Evolutionary conservation across 2,329 filamentous ascomycete genomes (phyloP), one percentile per base, ranked within the genome.

Genomic region (Amphichorda felina): DNA sequence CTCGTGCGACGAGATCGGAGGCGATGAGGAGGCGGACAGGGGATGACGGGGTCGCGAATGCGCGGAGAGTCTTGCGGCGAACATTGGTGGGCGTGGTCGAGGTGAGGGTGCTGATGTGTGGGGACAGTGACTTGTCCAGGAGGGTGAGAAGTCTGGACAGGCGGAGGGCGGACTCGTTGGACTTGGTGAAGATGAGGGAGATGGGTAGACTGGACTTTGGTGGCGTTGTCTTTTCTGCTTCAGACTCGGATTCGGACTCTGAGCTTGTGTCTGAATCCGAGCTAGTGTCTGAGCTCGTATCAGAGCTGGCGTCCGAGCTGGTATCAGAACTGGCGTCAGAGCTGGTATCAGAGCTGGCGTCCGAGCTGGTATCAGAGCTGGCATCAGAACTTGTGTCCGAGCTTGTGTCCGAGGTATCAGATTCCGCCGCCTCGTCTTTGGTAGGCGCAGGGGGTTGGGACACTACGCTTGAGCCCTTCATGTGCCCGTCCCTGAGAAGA

Each of bases 1-100:
- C 91, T 43, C 89, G 82, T 2, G 87, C 85, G 1, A 91, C 85
- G n/a, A 93, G 80, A 53, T 96, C 89, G 0, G 91, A 94, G 1
- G 88, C 87, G 31, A 96, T 79, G 30, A 96, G 74, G 32, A 94
- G 75, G 6, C 78, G 77, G 18, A 83, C 57, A 39, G 73, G 75
- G 3, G 70, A 64, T 48, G 85, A 84, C 3, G 70, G 66, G 39
- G 72, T 72, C 4, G 69, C 60, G 54, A 89, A 88, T n/a, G 72
- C 69, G 18, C 68, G 67, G 17, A 88, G 64, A 0, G 79, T 76
- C 47, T 75, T 78, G 40, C 75, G 72, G 13, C 82, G 79, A 11
- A 72, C 68, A 11, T 79, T 73, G 1, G 79, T 83, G n/a, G 82
- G 75, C 18, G 79, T 81, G 0, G 83, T 83, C 15, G 84, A 88